A percentile compares a stretch with the other conserved stretches of the same genome.
These are phyloP conservation scores for Arctium lappa DNA, from an alignment of 129 eudicot genomes.

Conservation along the genomic window DNA sequence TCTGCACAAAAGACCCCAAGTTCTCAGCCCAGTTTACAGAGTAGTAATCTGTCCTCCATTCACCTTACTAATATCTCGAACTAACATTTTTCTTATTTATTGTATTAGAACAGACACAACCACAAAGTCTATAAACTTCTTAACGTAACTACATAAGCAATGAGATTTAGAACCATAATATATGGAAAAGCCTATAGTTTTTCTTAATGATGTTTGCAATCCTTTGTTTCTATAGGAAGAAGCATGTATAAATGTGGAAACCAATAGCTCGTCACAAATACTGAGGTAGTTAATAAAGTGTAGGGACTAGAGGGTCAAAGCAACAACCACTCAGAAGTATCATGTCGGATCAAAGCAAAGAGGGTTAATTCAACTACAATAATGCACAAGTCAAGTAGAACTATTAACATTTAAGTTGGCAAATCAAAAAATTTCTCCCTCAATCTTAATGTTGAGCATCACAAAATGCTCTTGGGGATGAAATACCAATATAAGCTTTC, in stretches of 20 bases:
- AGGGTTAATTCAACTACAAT: not conserved
- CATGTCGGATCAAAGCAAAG: not conserved
- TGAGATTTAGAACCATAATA: not conserved
- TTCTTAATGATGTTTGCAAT: not conserved
- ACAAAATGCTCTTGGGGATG: not conserved
- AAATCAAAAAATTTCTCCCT: not conserved
- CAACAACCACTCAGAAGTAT: not conserved
- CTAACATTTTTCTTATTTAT: not conserved
- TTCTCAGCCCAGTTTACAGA: not conserved
- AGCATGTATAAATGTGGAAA: not conserved
- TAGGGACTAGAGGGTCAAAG: not conserved
- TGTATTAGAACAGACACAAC: not conserved
- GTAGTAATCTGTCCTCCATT: not conserved
- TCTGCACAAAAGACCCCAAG: not conserved
- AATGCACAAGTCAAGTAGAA: not conserved
- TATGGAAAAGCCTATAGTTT: not conserved
- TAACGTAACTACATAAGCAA: not conserved
- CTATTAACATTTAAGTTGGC: not conserved
- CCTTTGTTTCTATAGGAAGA: not conserved
- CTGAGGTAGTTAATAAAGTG: not conserved
- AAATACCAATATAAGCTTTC: not conserved
- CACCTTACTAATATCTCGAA: not conserved
- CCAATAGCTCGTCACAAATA: not conserved
- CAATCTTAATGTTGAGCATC: slow-evolving; percentile 11
- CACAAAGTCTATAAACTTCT: not conserved